phyloP scores from a whole-genome alignment of 2,329 filamentous ascomycete genomes.

The Cladobotryum protrusum region DNA sequence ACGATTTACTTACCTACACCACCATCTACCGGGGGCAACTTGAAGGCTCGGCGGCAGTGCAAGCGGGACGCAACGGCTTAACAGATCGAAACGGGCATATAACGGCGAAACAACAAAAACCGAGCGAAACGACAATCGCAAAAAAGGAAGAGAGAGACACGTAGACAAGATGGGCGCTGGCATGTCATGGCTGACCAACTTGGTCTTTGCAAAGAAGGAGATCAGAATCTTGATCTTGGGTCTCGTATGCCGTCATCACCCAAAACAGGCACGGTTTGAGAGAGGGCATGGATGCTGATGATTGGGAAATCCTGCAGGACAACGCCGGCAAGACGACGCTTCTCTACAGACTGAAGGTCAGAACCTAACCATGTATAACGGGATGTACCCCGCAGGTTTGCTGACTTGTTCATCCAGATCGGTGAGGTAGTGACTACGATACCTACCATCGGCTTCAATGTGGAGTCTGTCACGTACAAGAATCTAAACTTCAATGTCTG shows the following conservation, averaged over 20 bases:
- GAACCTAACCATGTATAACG: conserved; percentile 3
- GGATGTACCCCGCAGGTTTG: neutral
- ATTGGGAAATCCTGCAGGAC: conserved; percentile 58
- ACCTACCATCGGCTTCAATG: conserved; percentile 98
- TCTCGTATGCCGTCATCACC: conserved; percentile 55
- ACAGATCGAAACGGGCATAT: too few relatives aligned
- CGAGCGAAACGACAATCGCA: too few relatives aligned
- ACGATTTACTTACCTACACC: too few relatives aligned
- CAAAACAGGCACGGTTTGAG: neutral
- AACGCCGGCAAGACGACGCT: conserved; percentile 98
- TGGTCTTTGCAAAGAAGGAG: conserved; percentile 93
- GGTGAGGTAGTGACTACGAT: conserved; percentile 98
- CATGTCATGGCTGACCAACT: conserved; percentile 62
- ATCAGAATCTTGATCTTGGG: conserved; percentile 93
- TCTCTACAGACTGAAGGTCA: conserved; percentile 88
- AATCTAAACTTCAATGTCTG: conserved; percentile 99
- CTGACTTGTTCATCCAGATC: conserved; percentile 53
- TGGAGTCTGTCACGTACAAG: conserved; percentile 96
- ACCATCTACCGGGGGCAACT: too few relatives aligned
- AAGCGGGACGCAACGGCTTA: too few relatives aligned
- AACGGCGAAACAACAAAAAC: too few relatives aligned
- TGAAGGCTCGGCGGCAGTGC: too few relatives aligned
- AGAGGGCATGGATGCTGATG: conserved; percentile 13
- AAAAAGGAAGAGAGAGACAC: neutral
- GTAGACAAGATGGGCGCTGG: conserved; percentile 52